Base-by-base conservation (phyloP, 75 land plant genomes). In the Selaginella tamariscina region DNA sequence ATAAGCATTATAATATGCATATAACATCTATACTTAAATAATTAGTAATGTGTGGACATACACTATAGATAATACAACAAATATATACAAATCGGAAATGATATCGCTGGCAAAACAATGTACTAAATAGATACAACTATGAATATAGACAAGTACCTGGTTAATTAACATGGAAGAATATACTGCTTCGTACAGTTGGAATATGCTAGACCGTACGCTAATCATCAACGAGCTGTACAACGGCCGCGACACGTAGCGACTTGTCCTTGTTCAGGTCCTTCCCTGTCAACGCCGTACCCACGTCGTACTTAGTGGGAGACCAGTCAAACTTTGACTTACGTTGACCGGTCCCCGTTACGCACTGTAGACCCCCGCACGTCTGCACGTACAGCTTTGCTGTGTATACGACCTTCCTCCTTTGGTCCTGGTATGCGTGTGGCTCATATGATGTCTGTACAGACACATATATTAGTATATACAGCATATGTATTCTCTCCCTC, bases 161-260 rank as follows among this genome's bases (percentile, higher is more conserved):
- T n/a, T n/a, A n/a, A n/a, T n/a, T n/a, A n/a, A n/a, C n/a, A n/a
- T n/a, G n/a, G n/a, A n/a, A n/a, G n/a, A n/a, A n/a, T n/a, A n/a
- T n/a, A n/a, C n/a, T n/a, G n/a, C n/a, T n/a, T n/a, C n/a, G n/a
- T n/a, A n/a, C n/a, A n/a, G n/a, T n/a, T n/a, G n/a, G n/a, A n/a
- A n/a, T n/a, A n/a, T n/a, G n/a, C n/a, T n/a, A n/a, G 11, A 15
- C 49, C 49, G 5, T 39, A 15, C 49, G 5, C 49, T 49, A 56
- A 64, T 75, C 77, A 65, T 72, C 78, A 30, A 76, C 72, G 24
- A 76, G 66, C 75, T 76, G 78, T 22, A 76, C 70, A 33, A 68
- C 78, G 33, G 76, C 70, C 2, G 70, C 72, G 2, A 76, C 69
- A 29, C 78, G 78, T 49, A 76, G 56, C 1, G 76, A 75, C 33